Base-by-base conservation (phyloP, 2,329 filamentous ascomycete genomes). In the Cytospora paraplurivora region DNA sequence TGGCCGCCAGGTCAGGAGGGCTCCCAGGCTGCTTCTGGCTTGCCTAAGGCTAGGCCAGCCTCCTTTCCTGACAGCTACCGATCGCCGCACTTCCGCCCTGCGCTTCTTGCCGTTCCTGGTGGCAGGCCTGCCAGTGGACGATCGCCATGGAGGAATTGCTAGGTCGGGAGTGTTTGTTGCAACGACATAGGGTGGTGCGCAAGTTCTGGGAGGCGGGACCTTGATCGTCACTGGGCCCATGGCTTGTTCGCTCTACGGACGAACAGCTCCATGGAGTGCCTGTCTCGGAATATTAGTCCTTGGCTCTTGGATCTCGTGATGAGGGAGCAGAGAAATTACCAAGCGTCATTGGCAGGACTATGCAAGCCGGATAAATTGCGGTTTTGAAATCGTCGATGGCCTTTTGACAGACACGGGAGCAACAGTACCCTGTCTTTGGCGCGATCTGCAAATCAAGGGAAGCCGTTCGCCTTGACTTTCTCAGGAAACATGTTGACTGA, bases 151-250 rank as follows among this genome's bases (percentile, higher is more conserved):
- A 4, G 12, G 17, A 15, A n/a, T 12, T 3, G 2, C 15, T 2
- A 17, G 15, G 17, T 5, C 8, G 3, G 10, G 8, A 44, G n/a
- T n/a, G n/a, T n/a, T n/a, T n/a, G n/a, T n/a, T 21, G 44, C 8
- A 21, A n/a, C n/a, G 12, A 19, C 2, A 10, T 6, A 1, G 8
- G 44, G 44, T 21, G 44, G n/a, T 21, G 21, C 44, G n/a, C 44
- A 7, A 21, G n/a, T 7, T 19, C 3, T 21, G 44, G 10, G 21
- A 12, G 44, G 44, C 44, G 44, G 44, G n/a, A 47, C 44, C n/a
- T 21, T 47, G 44, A 47, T 47, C n/a, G 44, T 47, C 44, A 47
- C 44, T 21, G 44, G 44, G n/a, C 44, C 44, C 44, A 47, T 19
- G 44, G 44, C 44, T 21, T 21, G 44, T 47, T 21, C 44, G 44